Conservation (phyloP, 2,329 filamentous ascomycete species). For the Arachnopeziza araneosa region DNA sequence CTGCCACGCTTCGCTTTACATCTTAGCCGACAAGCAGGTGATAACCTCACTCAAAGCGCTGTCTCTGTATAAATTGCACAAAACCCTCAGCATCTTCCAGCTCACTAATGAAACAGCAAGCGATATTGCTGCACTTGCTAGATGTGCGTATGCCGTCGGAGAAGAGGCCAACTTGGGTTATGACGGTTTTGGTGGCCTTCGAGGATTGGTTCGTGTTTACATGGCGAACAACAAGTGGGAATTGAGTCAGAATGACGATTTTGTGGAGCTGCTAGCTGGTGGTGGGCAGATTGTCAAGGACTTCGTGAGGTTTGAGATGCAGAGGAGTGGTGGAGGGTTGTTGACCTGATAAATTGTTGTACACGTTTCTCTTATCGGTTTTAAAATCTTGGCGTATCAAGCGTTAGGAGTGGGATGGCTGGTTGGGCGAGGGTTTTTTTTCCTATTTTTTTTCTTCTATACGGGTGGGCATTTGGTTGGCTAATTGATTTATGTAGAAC, state of each 20-base stretch:
- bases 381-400: too few relatives aligned
- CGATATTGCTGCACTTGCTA: conserved; percentile 12
- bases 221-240: conserved; percentile 9
- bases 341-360: too few relatives aligned
- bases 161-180: background rate
- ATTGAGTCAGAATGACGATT: conserved; percentile 8
- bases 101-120: conserved; percentile 9
- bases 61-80: conserved; percentile 19
- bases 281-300: conserved; percentile 19
- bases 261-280: conserved; percentile 17
- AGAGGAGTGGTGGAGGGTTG: conserved; percentile 1
- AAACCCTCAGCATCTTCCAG: conserved; percentile 15
- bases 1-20: conserved; percentile 14
- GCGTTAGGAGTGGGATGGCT: too few relatives aligned
- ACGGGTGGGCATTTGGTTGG: too few relatives aligned
- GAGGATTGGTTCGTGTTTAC: conserved; percentile 16
- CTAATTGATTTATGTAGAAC: too few relatives aligned
- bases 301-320: conserved; percentile 15
- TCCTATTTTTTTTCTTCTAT: too few relatives aligned
- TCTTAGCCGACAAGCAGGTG: conserved; percentile 8
- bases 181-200: conserved; percentile 8
- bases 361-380: too few relatives aligned
- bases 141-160: conserved; percentile 8
- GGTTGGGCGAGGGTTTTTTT: too few relatives aligned
- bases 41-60: conserved; percentile 18